phyloP scores from a whole-genome alignment of 371 early-diverging fungal species.

The Aphelidium insulamus region DNA sequence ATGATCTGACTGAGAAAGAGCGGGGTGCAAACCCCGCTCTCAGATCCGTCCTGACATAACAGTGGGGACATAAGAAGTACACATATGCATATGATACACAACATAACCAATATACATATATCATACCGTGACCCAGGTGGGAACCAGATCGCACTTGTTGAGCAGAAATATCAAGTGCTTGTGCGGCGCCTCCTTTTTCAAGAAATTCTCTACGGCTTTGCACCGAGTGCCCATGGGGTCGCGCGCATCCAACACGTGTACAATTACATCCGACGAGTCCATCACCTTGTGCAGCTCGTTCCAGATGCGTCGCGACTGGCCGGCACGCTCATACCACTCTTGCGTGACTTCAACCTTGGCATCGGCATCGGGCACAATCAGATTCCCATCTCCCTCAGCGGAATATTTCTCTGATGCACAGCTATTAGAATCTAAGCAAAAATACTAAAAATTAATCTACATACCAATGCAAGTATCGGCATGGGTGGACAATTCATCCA shows the following conservation, averaged over 20 bases:
- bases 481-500: constrained; percentile 61
- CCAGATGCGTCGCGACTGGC: constrained; percentile 98
- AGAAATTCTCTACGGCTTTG: constrained; percentile 65
- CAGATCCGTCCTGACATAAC: no score
- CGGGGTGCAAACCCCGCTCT: no score
- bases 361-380: no score
- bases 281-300: constrained; percentile 97
- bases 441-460: background rate
- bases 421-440: background rate
- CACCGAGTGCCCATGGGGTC: constrained; percentile 96
- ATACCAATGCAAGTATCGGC: constrained; percentile 35
- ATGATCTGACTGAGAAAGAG: no score
- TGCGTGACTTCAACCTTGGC: no score
- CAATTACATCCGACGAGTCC: constrained; percentile 94
- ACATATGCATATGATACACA: no score
- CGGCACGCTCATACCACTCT: no score
- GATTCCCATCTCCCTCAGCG: constrained; percentile 40
- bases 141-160: constrained; percentile 99
- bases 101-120: no score
- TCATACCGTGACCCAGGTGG: constrained; percentile 93
- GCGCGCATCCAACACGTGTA: constrained; percentile 96
- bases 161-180: constrained; percentile 97
- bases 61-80: background rate
- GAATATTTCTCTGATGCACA: constrained; percentile 39
- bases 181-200: constrained; percentile 85